Base-by-base conservation (phyloP, 164 flowering plant species). In the Macadamia tetraphylla region DNA sequence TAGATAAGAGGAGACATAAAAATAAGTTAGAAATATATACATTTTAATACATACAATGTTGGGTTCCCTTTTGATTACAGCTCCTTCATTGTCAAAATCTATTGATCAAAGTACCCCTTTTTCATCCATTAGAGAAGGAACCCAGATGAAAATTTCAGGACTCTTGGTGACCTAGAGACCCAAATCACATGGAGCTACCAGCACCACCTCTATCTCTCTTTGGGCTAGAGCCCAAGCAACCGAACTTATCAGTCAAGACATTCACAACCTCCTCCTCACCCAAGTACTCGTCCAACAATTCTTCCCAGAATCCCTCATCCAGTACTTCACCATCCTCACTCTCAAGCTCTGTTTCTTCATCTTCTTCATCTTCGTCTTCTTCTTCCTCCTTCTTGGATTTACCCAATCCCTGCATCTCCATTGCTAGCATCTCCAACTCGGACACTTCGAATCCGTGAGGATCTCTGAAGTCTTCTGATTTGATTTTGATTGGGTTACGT, bases 271-370 rank as follows among this genome's bases (percentile, higher is more conserved):
- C 92, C 23, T 81, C 80, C 58, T 79, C 78, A 2, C 67, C 73
- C 63, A 70, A 63, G 40, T 46, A 75, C 55, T 84, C 86, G 67
- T 73, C 77, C 65, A 88, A 69, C 44, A 88, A 65, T 32, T 84
- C 82, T 55, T 84, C 86, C 91, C 89, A 87, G 61, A 88, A 83
- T 8, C 70, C 76, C 2, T 78, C 74, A 71, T 86, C 85, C 44
- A 80, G 57, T 6, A 67, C 74, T 49, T 72, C 77, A 40, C 72
- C 66, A 29, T 30, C 62, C 40, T 46, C 51, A 53, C 43, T 55
- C 58, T 55, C 79, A 23, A 44, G 15, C 58, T 74, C 76, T 1
- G 60, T 29, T 44, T 67, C 73, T 51, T 35, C 40, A 68, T 66
- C 73, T 23, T 31, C 43, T 63, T 48, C 40, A 68, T 66, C 73